Evolutionary conservation across 23 red algal species (phyloP).

Genomic region (Gracilaria vermiculophylla): DNA sequence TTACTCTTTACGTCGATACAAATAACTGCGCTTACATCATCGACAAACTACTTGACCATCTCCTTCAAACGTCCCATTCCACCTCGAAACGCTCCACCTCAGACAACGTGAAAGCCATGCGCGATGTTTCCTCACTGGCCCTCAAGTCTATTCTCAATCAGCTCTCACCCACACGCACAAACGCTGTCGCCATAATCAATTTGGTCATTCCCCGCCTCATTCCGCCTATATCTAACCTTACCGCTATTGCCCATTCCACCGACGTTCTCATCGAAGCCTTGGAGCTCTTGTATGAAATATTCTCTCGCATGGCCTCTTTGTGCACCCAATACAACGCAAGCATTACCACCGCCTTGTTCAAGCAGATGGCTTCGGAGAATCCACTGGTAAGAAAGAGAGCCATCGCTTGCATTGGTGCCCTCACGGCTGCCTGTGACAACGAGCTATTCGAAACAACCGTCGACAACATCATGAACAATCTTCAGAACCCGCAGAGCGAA

Average conservation of each 20-base stretch:
- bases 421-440: conserved; percentile 30
- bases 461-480: conserved; percentile 1
- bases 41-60: conserved; percentile 55
- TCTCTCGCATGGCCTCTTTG: conserved; percentile 28
- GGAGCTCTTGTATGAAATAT: conserved; percentile 70
- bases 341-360: conserved; percentile 44
- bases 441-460: conserved; percentile 47
- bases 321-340: conserved; percentile 11
- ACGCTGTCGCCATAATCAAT: conserved; percentile 1
- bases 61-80: neutral
- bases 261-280: conserved; percentile 61
- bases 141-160: conserved; percentile 62
- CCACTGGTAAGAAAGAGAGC: conserved; percentile 59
- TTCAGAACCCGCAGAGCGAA: neutral
- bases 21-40: conserved; percentile 43
- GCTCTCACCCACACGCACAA: conserved; percentile 20
- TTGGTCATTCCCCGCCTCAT: conserved; percentile 18
- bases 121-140: conserved; percentile 64
- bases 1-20: conserved; percentile 46
- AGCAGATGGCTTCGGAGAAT: conserved; percentile 16
- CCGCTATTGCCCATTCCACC: conserved; percentile 1
- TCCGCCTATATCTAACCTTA: conserved; percentile 2
- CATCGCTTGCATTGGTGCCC: conserved; percentile 35
- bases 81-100: neutral
- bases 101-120: conserved; percentile 55